Evolutionary conservation across 2,329 filamentous ascomycete species (phyloP), one percentile per base, ranked within the genome.

Genomic region (Talaromyces sp.): DNA sequence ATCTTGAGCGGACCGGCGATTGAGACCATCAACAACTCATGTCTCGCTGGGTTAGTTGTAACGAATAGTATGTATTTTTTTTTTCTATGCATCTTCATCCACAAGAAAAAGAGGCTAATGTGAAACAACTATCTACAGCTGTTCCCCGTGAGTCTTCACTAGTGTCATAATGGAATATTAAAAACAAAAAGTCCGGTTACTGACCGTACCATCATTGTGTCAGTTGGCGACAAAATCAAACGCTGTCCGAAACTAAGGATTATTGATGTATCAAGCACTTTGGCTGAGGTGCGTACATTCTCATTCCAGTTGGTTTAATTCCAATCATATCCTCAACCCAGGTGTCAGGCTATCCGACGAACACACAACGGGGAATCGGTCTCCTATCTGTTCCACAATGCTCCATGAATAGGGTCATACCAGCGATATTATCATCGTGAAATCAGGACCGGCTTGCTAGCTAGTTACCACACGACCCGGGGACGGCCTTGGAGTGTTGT

Each of bases 1-100:
- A 96, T 97, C 61, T 79, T 97, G 58, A 92, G 88, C 65, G 93
- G 92, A 56, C 90, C 89, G 66, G 93, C 93, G 46, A 93, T 96
- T 60, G 89, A 96, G 68, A 92, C 88, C 68, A 76, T 96, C 69
- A 96, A 96, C 76, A 84, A 84, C 65, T 91, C 90, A 70, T 84
- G 86, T 72, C 78, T 96, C 65, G 86, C 85, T 67, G 86, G 89
- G 68, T 80, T 97, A 35, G 91, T 96, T 17, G 91, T 96, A 32
- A 96, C 93, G 19, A 60, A 60, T 24, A 56, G 58, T 60, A 46
- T 26, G 58, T 56, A 49, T 29, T 29, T 32, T n/a, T 29, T 29
- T 32, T n/a, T 7, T 5, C 5, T 26, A 29, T 49, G 11, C 5
- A 14, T 3, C 17, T 6, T 32, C 9, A n/a, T 27, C 14, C 14